These are phyloP conservation scores for Lenwebbia sp. DNA, from an alignment of 345 rosid genomes.

Conservation along the genomic window DNA sequence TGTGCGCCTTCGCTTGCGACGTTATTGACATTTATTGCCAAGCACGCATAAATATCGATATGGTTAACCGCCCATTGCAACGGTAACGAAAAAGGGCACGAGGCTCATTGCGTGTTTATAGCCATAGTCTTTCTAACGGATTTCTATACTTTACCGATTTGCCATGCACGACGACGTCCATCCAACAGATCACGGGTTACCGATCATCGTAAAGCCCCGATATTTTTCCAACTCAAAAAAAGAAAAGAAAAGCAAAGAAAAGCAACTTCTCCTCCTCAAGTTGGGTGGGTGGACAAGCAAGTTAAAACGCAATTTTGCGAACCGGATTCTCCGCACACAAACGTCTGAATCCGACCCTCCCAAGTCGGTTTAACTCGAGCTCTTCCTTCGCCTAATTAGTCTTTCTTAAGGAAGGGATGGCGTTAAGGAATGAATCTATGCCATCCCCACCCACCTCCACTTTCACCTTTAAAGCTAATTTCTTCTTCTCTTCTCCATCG, in stretches of 20 bases:
- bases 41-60: not conserved
- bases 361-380: not conserved
- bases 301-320: not conserved
- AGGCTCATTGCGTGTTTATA: not conserved
- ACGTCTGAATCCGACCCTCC: not conserved
- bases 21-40: not conserved
- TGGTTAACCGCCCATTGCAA: rapidly evolving
- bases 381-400: not conserved
- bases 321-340: not conserved
- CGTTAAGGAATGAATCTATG: not conserved
- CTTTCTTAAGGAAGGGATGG: not conserved
- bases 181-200: too few relatives aligned
- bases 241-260: not conserved
- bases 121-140: not conserved
- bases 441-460: not conserved
- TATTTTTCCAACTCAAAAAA: not conserved
- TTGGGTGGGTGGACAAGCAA: not conserved
- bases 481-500: not conserved
- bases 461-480: not conserved
- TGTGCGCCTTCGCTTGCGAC: rapidly evolving
- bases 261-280: not conserved
- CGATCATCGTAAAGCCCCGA: not conserved
- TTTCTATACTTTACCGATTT: not conserved
- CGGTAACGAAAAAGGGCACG: not conserved
- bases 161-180: not conserved